Percentiles rank a stretch among this genome's conserved stretches.
Evolutionary conservation across 257 asterid genomes (phyloP).

Genomic region (Verbascum thapsus): DNA sequence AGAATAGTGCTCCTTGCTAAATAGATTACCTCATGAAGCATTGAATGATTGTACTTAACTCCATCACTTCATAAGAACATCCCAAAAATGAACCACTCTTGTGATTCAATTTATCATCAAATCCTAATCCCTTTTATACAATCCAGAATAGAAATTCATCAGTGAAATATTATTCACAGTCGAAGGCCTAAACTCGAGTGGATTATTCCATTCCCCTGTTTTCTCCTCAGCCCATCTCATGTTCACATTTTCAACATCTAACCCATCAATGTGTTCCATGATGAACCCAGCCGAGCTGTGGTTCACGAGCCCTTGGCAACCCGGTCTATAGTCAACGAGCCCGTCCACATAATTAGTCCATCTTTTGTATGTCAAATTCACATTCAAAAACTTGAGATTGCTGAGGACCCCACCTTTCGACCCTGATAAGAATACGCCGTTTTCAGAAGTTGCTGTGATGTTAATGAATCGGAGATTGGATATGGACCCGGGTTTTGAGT

Average conservation of each 20-base stretch:
- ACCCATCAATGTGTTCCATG: slow-evolving; percentile 89
- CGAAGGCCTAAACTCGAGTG: slow-evolving; percentile 80
- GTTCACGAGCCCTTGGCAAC: slow-evolving; percentile 79
- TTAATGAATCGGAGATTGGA: slow-evolving; percentile 72
- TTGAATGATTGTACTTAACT: too few relatives aligned
- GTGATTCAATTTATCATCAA: not conserved
- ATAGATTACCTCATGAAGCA: too few relatives aligned
- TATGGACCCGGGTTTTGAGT: slow-evolving; percentile 65
- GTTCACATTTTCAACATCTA: slow-evolving; percentile 57
- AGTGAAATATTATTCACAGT: slow-evolving; percentile 74
- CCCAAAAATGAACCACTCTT: not conserved
- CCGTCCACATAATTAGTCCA: slow-evolving; percentile 79
- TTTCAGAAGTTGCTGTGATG: slow-evolving; percentile 80
- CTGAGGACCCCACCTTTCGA: slow-evolving; percentile 65
- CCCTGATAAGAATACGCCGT: slow-evolving; percentile 85
- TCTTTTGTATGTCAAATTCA: slow-evolving; percentile 67
- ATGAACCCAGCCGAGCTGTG: slow-evolving; percentile 80
- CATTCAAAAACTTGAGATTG: slow-evolving; percentile 59
- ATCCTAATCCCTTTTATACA: slow-evolving; percentile 26
- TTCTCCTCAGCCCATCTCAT: slow-evolving; percentile 71
- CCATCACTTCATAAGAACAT: too few relatives aligned
- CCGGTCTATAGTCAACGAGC: slow-evolving; percentile 82
- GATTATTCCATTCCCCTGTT: slow-evolving; percentile 66
- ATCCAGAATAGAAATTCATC: slow-evolving; percentile 62
- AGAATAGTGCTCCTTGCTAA: too few relatives aligned